Evolutionary conservation across 345 rosid genomes (phyloP).

Genomic region (Pugionium dolabratum): DNA sequence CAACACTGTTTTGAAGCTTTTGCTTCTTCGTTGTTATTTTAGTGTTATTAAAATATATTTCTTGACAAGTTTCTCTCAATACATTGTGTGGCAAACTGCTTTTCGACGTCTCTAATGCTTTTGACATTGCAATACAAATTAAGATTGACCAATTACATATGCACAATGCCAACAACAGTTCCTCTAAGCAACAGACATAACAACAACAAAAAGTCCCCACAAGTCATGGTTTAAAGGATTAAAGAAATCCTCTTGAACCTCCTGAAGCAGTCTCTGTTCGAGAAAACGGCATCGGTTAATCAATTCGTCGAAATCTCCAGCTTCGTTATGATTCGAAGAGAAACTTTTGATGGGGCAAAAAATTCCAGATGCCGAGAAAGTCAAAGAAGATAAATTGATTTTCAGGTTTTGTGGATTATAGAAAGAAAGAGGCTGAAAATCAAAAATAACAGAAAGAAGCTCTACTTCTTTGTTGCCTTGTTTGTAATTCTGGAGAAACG

Average conservation of each 20-base stretch:
- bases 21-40: not conserved
- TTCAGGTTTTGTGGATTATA: conserved; percentile 3
- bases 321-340: conserved; percentile 25
- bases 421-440: not conserved
- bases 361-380: conserved; percentile 5
- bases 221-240: not conserved
- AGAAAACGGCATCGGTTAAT: conserved; percentile 4
- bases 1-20: not conserved
- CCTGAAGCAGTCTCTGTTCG: conserved; percentile 12
- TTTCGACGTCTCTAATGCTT: no score
- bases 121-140: conserved; percentile 21
- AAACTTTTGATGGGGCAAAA: not conserved
- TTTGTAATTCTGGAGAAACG: conserved; percentile 19
- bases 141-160: conserved; percentile 33
- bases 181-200: not conserved
- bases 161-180: conserved; percentile 39
- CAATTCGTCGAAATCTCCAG: conserved; percentile 2
- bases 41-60: not conserved
- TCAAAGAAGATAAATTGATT: not conserved
- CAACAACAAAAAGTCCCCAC: not conserved
- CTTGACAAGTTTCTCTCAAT: conserved; percentile 14
- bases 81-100: no score
- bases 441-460: conserved; percentile 20
- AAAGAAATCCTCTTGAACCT: not conserved
- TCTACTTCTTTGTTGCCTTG: conserved; percentile 2